Base-by-base conservation (phyloP, 1,284 basidiomycete genomes). In the Paramarasmius palmivorus region DNA sequence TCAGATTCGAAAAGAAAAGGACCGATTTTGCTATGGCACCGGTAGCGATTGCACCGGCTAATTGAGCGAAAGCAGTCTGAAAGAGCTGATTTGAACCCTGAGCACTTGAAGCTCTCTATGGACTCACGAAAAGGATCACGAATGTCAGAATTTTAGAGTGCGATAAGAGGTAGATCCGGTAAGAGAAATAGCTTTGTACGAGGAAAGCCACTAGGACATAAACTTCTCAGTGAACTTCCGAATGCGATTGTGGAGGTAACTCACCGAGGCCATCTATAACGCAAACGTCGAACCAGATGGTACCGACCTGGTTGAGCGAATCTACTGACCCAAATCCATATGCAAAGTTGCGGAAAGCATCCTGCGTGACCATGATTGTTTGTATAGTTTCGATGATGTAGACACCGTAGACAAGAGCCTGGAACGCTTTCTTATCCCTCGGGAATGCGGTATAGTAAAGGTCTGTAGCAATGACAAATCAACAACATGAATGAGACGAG, bases 391-490 rank as follows among this genome's bases (percentile, higher is more conserved):
- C 48, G 35, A 50, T 14, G 9, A 39, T 3, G n/a, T 50, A 50
- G n/a, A 50, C 23, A 19, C 19, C 22, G 36, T 50, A 50, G 4
- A 39, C 48, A 19, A 50, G 19, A 14, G 26, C 8, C 39, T 50
- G 17, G 36, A 50, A 25, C 14, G 23, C 38, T 4, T 17, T 2
- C 22, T 25, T 37, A 36, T 50, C 48, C 10, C n/a, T 38, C 20
- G 35, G 48, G 22, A 50, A 50, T 22, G 48, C 48, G 3, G 17
- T 38, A 25, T 50, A 50, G 36, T 50, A 50, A 10, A 50, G 20
- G 22, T 50, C 45, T 47, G 5, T 5, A 47, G 29, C 2, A 35
- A 32, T 29, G n/a, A 17, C 14, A 3, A 42, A 14, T 3, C 40
- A 22, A 7, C 3, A n/a, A 26, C n/a, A 25, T n/a, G n/a, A n/a